Base-by-base conservation (phyloP, 768 basidiomycete species). In the Mycena capillaripes region DNA sequence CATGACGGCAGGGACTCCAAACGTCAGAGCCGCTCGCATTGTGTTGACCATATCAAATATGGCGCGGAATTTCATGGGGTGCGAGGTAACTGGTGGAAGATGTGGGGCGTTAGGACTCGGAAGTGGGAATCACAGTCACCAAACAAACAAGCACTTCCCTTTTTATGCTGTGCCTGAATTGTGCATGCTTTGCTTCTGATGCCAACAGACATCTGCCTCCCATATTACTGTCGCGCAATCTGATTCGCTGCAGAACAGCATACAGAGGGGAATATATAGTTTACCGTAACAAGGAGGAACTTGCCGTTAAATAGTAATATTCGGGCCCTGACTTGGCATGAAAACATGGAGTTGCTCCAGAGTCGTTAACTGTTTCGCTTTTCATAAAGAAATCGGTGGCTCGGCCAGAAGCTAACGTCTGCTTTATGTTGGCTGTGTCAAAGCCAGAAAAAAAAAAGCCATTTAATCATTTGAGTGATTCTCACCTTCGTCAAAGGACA, bases 1-100 rank as follows among this genome's bases (percentile, higher is more conserved):
- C 23, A 85, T 70, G n/a, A 91, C 67, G 4, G 82, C 82, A 4
- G 73, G 73, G 21, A 90, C n/a, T 0, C 90, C 90, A 1, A 86
- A 88, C 32, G 80, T 70, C 25, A 81, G 82, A 61, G 74, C 87
- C 74, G 65, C 74, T 7, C 73, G 77, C 14, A 91, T 50, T 2
- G 82, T 83, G 38, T 56, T 38, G 40, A 71, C 6, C 10, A 68
- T 59, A 5, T 71, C 69, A 44, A 64, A 19, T 3, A 71, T 12
- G 23, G 53, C 42, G 27, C 58, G 38, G 46, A 71, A 61, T 55
- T 46, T 66, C 70, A 71, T 71, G n/a, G n/a, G n/a, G 14, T 64
- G 27, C 1, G 38, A 38, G 38, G 38, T 10, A 38, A 38, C 16
- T 38, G 36, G n/a, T 59, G 25, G 40, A 27, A 14, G 32, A 19